phyloP scores from a whole-genome alignment of 805 yeast species.

The Yarrowia sp. region DNA sequence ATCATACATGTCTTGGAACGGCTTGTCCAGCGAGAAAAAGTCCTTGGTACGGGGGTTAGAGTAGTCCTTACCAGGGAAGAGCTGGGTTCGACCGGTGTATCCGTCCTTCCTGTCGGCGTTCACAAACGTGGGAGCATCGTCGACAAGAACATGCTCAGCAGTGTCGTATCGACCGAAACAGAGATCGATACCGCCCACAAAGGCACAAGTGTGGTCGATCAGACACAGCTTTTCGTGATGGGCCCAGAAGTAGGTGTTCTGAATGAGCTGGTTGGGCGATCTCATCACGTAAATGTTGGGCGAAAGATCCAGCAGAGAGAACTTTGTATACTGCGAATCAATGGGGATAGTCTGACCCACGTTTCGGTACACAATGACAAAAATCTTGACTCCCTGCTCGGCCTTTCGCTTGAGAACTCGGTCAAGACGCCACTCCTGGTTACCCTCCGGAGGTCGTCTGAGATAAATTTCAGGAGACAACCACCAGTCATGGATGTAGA shows the following conservation, averaged over 20 bases:
- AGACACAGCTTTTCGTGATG: slow-evolving; percentile 94
- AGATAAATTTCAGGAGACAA: slow-evolving; percentile 90
- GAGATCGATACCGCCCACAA: slow-evolving; percentile 93
- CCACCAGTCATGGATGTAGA: slow-evolving; percentile 99
- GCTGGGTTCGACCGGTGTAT: slow-evolving; percentile 54
- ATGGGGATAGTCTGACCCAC: slow-evolving; percentile 93
- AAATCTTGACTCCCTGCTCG: slow-evolving; percentile 91
- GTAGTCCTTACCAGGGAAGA: slow-evolving; percentile 96
- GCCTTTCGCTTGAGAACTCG: slow-evolving; percentile 88
- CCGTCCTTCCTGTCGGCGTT: slow-evolving; percentile 44
- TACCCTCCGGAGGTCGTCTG: slow-evolving; percentile 93
- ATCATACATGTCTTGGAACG: slow-evolving; percentile 92
- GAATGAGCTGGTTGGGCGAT: slow-evolving; percentile 93
- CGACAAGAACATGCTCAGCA: slow-evolving; percentile 89
- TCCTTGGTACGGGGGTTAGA: slow-evolving; percentile 95
- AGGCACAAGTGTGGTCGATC: slow-evolving; percentile 86
- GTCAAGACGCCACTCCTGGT: slow-evolving; percentile 92
- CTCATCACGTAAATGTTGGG: slow-evolving; percentile 87
- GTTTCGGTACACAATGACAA: slow-evolving; percentile 89
- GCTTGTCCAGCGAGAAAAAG: slow-evolving; percentile 78
- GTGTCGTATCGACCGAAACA: slow-evolving; percentile 97
- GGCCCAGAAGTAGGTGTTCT: slow-evolving; percentile 97
- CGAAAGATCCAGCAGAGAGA: slow-evolving; percentile 83
- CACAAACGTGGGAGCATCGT: slow-evolving; percentile 61
- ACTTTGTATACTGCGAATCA: slow-evolving; percentile 93